Base-by-base conservation (phyloP, 495 filamentous ascomycete species). In the Xylaria flabelliformis region DNA sequence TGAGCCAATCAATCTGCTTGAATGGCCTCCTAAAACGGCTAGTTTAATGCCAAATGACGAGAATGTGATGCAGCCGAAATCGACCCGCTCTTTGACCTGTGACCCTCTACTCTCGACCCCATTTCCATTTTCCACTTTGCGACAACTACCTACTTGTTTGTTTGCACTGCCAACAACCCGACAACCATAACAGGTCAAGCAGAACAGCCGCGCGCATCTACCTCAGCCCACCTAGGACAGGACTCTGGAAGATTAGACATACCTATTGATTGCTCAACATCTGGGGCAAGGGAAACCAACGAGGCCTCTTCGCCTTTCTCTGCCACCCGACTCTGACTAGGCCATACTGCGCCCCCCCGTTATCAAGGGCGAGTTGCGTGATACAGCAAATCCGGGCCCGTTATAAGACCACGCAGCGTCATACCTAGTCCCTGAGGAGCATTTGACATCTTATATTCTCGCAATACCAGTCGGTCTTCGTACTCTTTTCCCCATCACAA, bases 171-270 rank as follows among this genome's bases (percentile, higher is more conserved):
- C 64, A 12, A 67, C 12, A 29, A 46, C 6, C 39, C 39, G 39
- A 41, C 39, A 41, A 41, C 9, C 9, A 10, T 5, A 6, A 53
- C 46, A 41, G 12, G 17, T 19, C 64, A 32, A 53, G 26, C 29
- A 10, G 42, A 48, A 48, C 36, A 65, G 63, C 63, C 63, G 63
- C 63, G 41, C 61, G 61, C 61, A 29, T 64, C 9, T 36, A 42
- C 59, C 61, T 63, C n/a, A 21, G 21, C 61, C 61, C 39, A n/a
- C 61, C 17, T 36, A 0, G 36, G n/a, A 44, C 39, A 0, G 39
- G n/a, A 44, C 39, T 39, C 36, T 5, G 39, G 17, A 17, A 21
- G 17, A 29, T 61, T 39, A 21, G 1, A 29, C 36, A 36, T 39
- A 44, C 41, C 42, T 64, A 64, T 50, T 26, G 42, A 15, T 64